Base-by-base conservation (phyloP, 345 rosid genomes). In the Salix caprea region DNA sequence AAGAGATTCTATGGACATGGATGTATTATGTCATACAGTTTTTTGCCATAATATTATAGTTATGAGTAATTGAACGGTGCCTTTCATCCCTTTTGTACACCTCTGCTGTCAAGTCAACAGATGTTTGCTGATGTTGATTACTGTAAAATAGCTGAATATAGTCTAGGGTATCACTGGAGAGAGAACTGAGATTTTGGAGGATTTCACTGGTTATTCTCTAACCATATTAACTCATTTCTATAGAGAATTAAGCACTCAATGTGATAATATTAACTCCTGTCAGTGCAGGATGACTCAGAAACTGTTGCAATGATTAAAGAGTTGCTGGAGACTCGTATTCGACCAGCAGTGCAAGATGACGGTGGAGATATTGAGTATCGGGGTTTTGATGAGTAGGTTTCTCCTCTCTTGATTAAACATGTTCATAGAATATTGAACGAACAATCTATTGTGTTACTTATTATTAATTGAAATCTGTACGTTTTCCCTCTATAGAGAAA, bases 331-430 rank as follows among this genome's bases (percentile, higher is more conserved):
- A 93, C 99, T 61, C 98, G 98, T 34, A 93, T 96, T 70, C 87
- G 99, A 65, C 98, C 99, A 48, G 93, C 98, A 9, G 99, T 96
- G 76, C 99, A 96, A 86, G 98, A 96, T 79, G 98, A 96, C 84
- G 99, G 99, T 74, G 97, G 99, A 64, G 99, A 96, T 80, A 96
- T 93, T 1, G 98, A 90, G 78, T 96, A 91, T 83, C 81, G 90
- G 48, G 97, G 97, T 69, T 93, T 93, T 81, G 93, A 96, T 76
- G 84, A 68, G 96, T 96, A 87, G 36, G 92, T 78, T 84, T 75
- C 60, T 34, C 60, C 8, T 70, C 62, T 48, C 39, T 23, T 11
- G 3, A 50, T 50, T 66, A 19, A 71, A 42, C 37, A 0, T 9
- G 14, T 70, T 60, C 44, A 54, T 52, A 32, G 54, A 2, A 26